Conservation (phyloP, 495 filamentous ascomycete species). For the Tuber indicum region DNA sequence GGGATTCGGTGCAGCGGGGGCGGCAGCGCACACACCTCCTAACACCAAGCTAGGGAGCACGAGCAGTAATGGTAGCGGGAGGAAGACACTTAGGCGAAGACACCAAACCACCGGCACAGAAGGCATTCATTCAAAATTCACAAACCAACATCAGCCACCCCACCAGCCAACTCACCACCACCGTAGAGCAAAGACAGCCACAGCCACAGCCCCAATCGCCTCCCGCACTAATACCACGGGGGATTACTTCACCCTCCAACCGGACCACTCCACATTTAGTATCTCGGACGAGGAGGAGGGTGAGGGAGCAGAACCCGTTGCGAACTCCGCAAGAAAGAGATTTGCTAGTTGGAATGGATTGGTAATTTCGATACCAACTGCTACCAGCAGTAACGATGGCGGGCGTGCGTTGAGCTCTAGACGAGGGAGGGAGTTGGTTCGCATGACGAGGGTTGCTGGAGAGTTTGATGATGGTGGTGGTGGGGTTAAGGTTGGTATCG, state of each 20-base stretch:
- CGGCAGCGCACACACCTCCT: not conserved
- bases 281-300: not conserved
- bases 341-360: not conserved
- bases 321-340: constrained; percentile 16
- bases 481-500: constrained; percentile 17
- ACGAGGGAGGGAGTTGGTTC: constrained; percentile 14
- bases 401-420: not conserved
- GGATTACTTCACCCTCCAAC: not conserved
- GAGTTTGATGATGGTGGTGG: constrained; percentile 8
- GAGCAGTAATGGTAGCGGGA: not conserved
- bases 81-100: not conserved
- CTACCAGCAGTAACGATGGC: not conserved
- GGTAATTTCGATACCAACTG: not conserved
- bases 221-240: not conserved
- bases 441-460: constrained; percentile 23
- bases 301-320: constrained; percentile 8
- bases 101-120: not conserved
- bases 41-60: not conserved
- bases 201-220: not conserved
- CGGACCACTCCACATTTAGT: not conserved
- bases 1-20: not conserved
- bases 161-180: not conserved
- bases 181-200: not conserved
- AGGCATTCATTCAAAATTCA: not conserved
- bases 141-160: not conserved